Conservation (phyloP, 805 yeast species). For the Saturnispora silvae region DNA sequence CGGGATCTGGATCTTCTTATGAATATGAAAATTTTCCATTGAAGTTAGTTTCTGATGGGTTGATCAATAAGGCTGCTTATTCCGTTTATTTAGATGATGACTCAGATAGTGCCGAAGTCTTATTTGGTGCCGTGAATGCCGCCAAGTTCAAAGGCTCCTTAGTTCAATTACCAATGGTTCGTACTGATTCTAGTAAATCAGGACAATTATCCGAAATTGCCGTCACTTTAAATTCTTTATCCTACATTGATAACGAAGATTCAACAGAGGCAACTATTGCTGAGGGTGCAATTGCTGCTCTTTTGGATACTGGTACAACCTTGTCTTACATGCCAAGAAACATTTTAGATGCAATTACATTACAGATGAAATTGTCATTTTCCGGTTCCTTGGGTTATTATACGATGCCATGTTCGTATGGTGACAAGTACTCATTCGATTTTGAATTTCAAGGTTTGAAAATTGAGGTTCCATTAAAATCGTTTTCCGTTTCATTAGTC, state of each 20-base stretch:
- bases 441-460: constrained; percentile 51
- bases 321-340: constrained; percentile 34
- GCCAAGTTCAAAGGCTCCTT: constrained; percentile 47
- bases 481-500: constrained; percentile 16
- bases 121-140: constrained; percentile 67
- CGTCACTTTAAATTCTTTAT: constrained; percentile 35
- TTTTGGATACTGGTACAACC: constrained; percentile 53
- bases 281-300: constrained; percentile 27
- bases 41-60: constrained; percentile 46
- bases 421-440: constrained; percentile 23
- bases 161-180: constrained; percentile 40
- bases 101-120: constrained; percentile 38
- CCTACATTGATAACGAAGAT: constrained; percentile 7
- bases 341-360: constrained; percentile 19
- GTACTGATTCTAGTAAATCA: constrained; percentile 29
- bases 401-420: constrained; percentile 32
- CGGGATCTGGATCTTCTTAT: constrained; percentile 19
- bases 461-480: constrained; percentile 38
- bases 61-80: constrained; percentile 44
- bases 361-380: constrained; percentile 32
- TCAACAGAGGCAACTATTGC: constrained; percentile 17
- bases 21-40: constrained; percentile 59
- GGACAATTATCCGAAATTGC: constrained; percentile 35
- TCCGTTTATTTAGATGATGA: constrained; percentile 49
- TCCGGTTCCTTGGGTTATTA: constrained; percentile 34